Base-by-base conservation (phyloP, 495 filamentous ascomycete species). In the Parmelia sp. region DNA sequence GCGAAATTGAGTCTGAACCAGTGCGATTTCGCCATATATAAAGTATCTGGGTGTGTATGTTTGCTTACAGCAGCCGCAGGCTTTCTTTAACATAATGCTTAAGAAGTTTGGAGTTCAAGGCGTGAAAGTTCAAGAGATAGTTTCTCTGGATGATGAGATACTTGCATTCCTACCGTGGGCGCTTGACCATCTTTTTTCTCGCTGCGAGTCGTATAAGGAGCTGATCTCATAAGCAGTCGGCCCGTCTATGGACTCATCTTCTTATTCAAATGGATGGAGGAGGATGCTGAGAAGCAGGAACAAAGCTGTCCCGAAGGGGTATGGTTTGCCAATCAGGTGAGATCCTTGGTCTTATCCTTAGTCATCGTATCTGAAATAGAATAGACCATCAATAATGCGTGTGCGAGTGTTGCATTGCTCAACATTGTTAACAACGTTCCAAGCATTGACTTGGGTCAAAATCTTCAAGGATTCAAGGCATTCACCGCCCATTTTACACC, bases 261-360 rank as follows among this genome's bases (percentile, higher is more conserved):
- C 65, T 82, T 96, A 8, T 93, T 88, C 69, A 83, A 87, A 64
- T 90, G 86, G 75, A 76, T 83, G 51, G 79, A 84, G 64, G 82
- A 88, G 65, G 82, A 87, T 65, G 70, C 76, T 10, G 75, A 82
- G 2, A 80, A 83, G 61, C 78, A 86, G 66, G 82, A 84, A 68
- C 72, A 77, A 15, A 80, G 70, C 47, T 89, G 87, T 65, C 87
- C 89, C 0, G 77, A 86, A 23, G 78, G 86, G 9, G 74, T 96
- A 36, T 98, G 94, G 94, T 97, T 97, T 75, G 91, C 91, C 19
- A 97, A 96, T 69, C 94, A 97, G 77, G 89, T 90, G 55, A 31
- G 10, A 15, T 55, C 17, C 39, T 17, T 55, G 51, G 33, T 11
- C 33, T 21, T 15, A 58, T 29, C 37, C 21, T 21, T 45, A 12